These are phyloP conservation scores for Dunaliella sp. DNA, from an alignment of 139 green algal genomes.

Conservation along the genomic window DNA sequence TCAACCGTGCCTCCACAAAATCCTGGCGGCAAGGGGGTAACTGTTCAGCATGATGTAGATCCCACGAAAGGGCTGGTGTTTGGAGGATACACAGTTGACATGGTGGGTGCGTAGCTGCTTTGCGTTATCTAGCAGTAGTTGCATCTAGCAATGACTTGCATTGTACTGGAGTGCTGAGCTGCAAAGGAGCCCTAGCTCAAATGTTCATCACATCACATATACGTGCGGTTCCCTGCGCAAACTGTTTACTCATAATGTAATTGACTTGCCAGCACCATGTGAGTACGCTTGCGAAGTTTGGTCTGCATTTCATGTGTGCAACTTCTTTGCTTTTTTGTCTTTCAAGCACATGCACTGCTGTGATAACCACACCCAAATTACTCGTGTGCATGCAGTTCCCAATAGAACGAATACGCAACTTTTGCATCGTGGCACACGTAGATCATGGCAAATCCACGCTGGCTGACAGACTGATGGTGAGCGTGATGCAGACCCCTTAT, in stretches of 20 bases:
- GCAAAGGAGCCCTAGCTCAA: not conserved
- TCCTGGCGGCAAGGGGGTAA: no score
- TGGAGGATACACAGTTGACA: slow-evolving; percentile 26
- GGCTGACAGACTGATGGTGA: slow-evolving; percentile 52
- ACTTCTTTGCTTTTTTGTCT: no score
- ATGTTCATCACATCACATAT: not conserved
- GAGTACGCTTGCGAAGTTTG: no score
- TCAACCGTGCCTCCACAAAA: no score
- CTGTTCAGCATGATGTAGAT: not conserved
- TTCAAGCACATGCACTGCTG: no score
- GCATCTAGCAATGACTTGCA: not conserved
- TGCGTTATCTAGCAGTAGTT: not conserved
- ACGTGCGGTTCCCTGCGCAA: no score
- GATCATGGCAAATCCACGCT: slow-evolving; percentile 61
- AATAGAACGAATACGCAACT: slow-evolving; percentile 69
- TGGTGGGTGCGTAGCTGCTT: no score
- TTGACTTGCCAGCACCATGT: no score
- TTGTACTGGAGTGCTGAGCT: not conserved
- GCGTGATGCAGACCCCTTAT: no score
- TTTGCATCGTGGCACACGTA: slow-evolving; percentile 70
- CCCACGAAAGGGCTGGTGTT: slow-evolving; percentile 23
- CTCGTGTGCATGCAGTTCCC: slow-evolving; percentile 40
- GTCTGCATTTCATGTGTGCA: no score
- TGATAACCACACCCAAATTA: no score
- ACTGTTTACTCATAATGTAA: no score